Evolutionary conservation across 768 basidiomycete species (phyloP).

Genomic region (Coprinopsis sp.): DNA sequence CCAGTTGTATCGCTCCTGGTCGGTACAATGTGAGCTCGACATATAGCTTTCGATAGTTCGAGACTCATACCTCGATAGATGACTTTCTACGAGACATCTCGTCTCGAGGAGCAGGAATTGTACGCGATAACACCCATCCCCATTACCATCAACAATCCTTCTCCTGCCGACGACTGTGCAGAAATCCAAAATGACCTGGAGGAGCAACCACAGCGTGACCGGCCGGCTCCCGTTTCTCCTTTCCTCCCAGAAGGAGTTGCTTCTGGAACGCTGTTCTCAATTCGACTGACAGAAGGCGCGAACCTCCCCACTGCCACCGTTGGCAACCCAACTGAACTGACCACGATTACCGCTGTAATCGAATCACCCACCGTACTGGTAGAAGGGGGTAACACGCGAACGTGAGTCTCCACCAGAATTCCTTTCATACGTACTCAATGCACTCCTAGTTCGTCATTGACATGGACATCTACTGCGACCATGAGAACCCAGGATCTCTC

Average conservation of each 20-base stretch:
- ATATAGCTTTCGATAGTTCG: not conserved
- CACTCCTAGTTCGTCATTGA: not conserved
- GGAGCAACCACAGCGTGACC: constrained; percentile 31
- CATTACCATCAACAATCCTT: constrained; percentile 28
- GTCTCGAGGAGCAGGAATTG: constrained; percentile 25
- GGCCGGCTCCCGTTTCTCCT: constrained; percentile 27
- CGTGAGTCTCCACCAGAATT: not conserved
- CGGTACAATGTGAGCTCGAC: constrained; percentile 36
- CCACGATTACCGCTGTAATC: constrained; percentile 3
- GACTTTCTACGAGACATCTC: constrained; percentile 41
- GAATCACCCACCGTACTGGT: not conserved
- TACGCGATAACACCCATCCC: constrained; percentile 40
- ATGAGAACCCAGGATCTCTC: constrained; percentile 11
- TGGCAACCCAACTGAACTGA: constrained; percentile 1
- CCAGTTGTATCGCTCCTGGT: constrained; percentile 36
- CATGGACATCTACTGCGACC: constrained; percentile 11
- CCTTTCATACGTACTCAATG: not conserved
- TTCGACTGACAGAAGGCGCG: constrained; percentile 1
- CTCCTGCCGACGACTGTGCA: constrained; percentile 19
- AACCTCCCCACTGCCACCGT: constrained; percentile 1
- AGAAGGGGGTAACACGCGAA: not conserved
- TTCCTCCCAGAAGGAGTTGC: constrained; percentile 18
- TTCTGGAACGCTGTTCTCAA: not conserved
- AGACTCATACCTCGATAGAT: constrained; percentile 26
- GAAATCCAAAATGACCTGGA: constrained; percentile 18